phyloP scores from a whole-genome alignment of 306 rosid genomes.

The Cucumis sativus region Cucumber_9930_V3 NC_026656.2:2058001-2058500 shows the following conservation, averaged over 20 bases:
- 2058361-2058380: neutral
- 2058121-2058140: neutral
- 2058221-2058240: conserved; percentile 9
- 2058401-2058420: neutral
- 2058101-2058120: neutral
- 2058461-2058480: conserved; percentile 11
- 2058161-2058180: neutral
- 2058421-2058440: conserved; percentile 1
- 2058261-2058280: conserved; percentile 10
- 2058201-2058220: conserved; percentile 32
- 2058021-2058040: conserved; percentile 29
- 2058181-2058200: neutral
- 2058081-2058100: conserved; percentile 40
- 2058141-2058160: neutral
- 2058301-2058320: neutral
- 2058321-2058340: neutral
- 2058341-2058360: neutral
- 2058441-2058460: neutral
- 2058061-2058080: conserved; percentile 31
- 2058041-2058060: conserved; percentile 39
- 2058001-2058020: conserved; percentile 43
- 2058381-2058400: neutral
- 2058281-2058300: neutral
- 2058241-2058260: conserved; percentile 12
- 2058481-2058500: conserved; percentile 11